Evolutionary conservation across 768 basidiomycete species (phyloP), one percentile per base, ranked within the genome.

Genomic region (Mycena haematopus): DNA sequence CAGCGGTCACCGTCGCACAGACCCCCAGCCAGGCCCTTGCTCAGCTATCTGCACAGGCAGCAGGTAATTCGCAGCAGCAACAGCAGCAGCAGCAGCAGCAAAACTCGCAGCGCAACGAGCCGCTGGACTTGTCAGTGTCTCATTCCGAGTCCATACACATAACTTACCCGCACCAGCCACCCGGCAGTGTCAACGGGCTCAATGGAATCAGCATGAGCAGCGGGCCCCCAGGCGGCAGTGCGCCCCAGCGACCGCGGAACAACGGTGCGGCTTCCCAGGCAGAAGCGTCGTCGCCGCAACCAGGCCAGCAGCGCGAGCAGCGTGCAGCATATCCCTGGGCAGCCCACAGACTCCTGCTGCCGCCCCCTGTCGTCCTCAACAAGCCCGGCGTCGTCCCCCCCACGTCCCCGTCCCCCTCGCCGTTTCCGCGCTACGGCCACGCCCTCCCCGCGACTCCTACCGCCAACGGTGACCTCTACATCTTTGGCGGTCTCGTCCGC

Each of bases 401-500:
- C 10, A 85, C 84, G 0, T 78, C 85, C 1, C 87, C 88, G 2
- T 94, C 93, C 0, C 90, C 93, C 0, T 88, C 90, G 1, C 96
- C 96, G 0, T 99, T 99, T 75, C 96, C 97, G 25, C 89, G 96
- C 44, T 99, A 99, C 72, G 97, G 96, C 25, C 93, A 97, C 72
- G 90, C 96, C 14, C 85, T 98, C 6, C 95, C 95, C 10, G 84
- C 91, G 6, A 84, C 82, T 9, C 85, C 92, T 2, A 90, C 89
- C 24, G 72, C 84, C n/a, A 83, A 81, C 7, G 97, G 97, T 9
- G 95, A 99, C 69, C 87, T 99, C 65, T 96, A 94, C 77, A 83
- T 99, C 65, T 99, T 99, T 67, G 97, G 97, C 64, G 97, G 97
- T 65, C 90, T 99, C 62, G 95, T 99, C 17, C 86, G 91, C 40